Percentiles rank a stretch among this genome's conserved stretches.
These are phyloP conservation scores for Diaporthe sp. DNA, from an alignment of 2,329 filamentous ascomycete species.

Conservation along the genomic window DNA sequence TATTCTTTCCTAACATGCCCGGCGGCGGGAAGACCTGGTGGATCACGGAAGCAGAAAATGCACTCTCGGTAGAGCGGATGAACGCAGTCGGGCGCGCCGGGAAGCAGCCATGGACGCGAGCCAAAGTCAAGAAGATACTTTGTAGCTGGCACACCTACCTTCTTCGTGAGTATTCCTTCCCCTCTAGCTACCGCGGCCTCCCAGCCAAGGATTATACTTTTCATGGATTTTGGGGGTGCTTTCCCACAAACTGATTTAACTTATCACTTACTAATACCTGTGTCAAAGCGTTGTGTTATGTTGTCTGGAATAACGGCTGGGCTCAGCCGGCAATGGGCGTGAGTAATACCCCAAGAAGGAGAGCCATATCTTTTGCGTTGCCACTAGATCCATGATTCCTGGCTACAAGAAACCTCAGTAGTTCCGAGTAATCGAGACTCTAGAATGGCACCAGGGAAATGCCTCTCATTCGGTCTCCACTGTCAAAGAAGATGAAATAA, in stretches of 20 bases:
- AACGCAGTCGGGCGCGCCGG: constrained; percentile 16
- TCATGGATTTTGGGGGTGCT: not conserved
- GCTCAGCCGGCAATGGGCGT: constrained; percentile 53
- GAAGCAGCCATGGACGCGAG: constrained; percentile 38
- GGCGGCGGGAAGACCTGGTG: constrained; percentile 53
- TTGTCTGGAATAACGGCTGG: constrained; percentile 55
- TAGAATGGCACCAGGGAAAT: not conserved
- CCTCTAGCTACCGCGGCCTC: no score
- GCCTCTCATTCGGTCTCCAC: not conserved
- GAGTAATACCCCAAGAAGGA: not conserved
- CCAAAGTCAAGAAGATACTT: constrained; percentile 51
- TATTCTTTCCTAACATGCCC: constrained; percentile 65
- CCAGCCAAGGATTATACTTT: not conserved
- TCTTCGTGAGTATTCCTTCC: constrained; percentile 46
- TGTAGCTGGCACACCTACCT: constrained; percentile 56
- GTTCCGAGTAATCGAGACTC: not conserved
- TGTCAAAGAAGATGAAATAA: not conserved
- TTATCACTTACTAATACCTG: not conserved
- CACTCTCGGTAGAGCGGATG: constrained; percentile 52
- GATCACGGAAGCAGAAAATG: constrained; percentile 51
- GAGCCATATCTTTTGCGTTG: not conserved
- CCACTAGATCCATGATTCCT: not conserved
- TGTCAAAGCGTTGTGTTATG: constrained; percentile 49
- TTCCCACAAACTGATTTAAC: no score
- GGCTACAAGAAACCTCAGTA: not conserved